Evolutionary conservation across 2,329 filamentous ascomycete species (phyloP).

Genomic region (Aspergillus puulaauensis): DNA sequence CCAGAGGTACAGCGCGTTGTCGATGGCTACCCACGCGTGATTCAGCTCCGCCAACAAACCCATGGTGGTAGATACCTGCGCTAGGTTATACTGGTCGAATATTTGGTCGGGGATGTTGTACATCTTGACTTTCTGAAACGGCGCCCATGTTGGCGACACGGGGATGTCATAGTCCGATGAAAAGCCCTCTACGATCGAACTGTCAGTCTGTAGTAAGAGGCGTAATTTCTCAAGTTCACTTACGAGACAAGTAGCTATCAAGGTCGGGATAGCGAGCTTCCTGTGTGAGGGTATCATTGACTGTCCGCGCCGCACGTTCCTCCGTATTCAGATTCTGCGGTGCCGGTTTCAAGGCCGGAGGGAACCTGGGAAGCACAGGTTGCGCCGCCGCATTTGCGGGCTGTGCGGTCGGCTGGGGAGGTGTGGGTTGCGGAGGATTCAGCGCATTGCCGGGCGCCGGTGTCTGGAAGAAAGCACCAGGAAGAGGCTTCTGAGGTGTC

Average conservation of each 20-base stretch:
- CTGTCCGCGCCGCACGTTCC: constrained; percentile 75
- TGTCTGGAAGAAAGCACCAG: constrained; percentile 44
- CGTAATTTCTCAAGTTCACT: constrained; percentile 43
- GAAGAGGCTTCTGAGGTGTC: constrained; percentile 42
- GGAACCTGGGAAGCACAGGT: constrained; percentile 34
- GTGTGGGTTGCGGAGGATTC: constrained; percentile 36
- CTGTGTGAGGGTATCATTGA: constrained; percentile 73
- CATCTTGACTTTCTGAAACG: constrained; percentile 82
- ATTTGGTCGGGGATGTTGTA: constrained; percentile 90
- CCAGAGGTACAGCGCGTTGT: constrained; percentile 96
- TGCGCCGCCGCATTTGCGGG: constrained; percentile 30
- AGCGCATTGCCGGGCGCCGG: constrained; percentile 37
- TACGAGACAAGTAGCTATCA: constrained; percentile 85
- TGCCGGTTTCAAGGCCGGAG: constrained; percentile 39
- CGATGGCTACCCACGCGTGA: constrained; percentile 93
- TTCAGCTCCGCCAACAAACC: constrained; percentile 92
- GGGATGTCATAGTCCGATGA: constrained; percentile 90
- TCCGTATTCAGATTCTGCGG: constrained; percentile 64
- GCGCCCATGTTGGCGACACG: constrained; percentile 69
- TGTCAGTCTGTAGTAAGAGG: constrained; percentile 23
- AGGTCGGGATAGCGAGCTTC: constrained; percentile 85
- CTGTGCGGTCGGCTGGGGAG: constrained; percentile 25
- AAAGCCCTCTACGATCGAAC: constrained; percentile 65
- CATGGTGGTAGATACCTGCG: constrained; percentile 87
- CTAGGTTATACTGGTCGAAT: constrained; percentile 87